Percentiles rank a stretch among this genome's conserved stretches.
These are phyloP conservation scores for Rhizopus sp. DNA, from an alignment of 371 early-diverging fungal species.

Conservation along the genomic window DNA sequence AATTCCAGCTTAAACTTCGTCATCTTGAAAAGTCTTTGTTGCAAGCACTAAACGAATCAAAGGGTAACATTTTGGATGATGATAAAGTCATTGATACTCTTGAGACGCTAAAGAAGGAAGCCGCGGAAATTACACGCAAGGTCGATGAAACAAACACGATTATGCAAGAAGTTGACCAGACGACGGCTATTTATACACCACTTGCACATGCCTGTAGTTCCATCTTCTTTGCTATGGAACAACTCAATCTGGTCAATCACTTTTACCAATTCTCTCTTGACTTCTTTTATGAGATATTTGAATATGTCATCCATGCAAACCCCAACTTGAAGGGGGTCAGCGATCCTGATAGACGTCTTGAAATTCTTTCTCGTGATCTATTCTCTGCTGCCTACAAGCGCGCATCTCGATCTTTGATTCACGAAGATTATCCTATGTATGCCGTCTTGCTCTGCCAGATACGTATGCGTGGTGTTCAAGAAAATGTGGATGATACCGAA, in stretches of 20 bases:
- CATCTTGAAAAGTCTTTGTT: constrained; percentile 93
- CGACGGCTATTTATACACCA: constrained; percentile 88
- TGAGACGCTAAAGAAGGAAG: constrained; percentile 94
- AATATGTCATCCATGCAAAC: constrained; percentile 82
- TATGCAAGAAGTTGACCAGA: constrained; percentile 94
- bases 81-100: constrained; percentile 92
- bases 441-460: constrained; percentile 89
- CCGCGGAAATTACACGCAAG: constrained; percentile 91
- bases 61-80: constrained; percentile 97
- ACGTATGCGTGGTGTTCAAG: constrained; percentile 65
- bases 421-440: constrained; percentile 91
- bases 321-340: constrained; percentile 68
- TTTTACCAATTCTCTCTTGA: constrained; percentile 98
- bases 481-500: constrained; percentile 71
- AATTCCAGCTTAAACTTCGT: constrained; percentile 91
- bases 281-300: constrained; percentile 95
- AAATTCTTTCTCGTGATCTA: constrained; percentile 78
- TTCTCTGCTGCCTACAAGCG: constrained; percentile 84
- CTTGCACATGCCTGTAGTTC: constrained; percentile 91
- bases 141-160: constrained; percentile 93
- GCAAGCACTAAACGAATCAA: constrained; percentile 90
- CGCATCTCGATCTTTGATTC: constrained; percentile 82
- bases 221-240: constrained; percentile 96
- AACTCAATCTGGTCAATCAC: constrained; percentile 83
- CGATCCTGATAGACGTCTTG: constrained; percentile 76